Evolutionary conservation across 768 basidiomycete genomes (phyloP).

Genomic region (Amanita exitialis): DNA sequence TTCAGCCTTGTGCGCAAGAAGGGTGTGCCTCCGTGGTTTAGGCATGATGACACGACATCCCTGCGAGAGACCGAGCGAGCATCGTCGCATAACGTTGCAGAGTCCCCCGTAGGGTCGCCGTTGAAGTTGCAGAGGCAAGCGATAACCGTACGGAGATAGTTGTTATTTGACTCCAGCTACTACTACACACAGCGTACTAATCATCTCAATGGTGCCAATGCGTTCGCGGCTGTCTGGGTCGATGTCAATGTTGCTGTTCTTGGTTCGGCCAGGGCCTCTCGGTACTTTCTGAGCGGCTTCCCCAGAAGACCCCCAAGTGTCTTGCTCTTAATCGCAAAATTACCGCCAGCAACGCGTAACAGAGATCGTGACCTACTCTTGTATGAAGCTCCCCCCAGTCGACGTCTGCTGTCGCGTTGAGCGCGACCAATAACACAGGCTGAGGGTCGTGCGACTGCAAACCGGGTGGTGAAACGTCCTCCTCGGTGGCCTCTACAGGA

Average conservation of each 20-base stretch:
- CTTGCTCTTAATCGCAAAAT: constrained; percentile 3
- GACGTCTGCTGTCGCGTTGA: constrained; percentile 49
- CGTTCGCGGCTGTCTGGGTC: constrained; percentile 6
- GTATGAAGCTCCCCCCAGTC: constrained; percentile 58
- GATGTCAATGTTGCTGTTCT: constrained; percentile 15
- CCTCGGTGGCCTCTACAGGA: constrained; percentile 32
- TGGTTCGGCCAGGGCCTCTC: constrained; percentile 24
- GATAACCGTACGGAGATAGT: background rate
- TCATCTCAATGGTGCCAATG: background rate
- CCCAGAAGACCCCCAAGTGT: constrained; percentile 33
- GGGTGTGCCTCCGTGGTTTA: constrained; percentile 22
- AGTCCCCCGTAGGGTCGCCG: background rate
- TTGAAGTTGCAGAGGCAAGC: no score
- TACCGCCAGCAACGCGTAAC: background rate
- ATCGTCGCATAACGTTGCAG: constrained; percentile 4
- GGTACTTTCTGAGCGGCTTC: constrained; percentile 31
- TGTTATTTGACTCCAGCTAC: background rate
- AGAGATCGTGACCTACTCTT: constrained; percentile 35
- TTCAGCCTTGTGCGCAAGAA: constrained; percentile 31
- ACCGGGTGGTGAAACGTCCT: background rate
- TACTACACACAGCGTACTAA: background rate
- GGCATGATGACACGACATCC: background rate
- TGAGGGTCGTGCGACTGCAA: constrained; percentile 11
- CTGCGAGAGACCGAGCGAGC: background rate
- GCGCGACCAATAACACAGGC: constrained; percentile 61